Base-by-base conservation (phyloP, 805 yeast genomes). In the Yarrowia sp. region DNA sequence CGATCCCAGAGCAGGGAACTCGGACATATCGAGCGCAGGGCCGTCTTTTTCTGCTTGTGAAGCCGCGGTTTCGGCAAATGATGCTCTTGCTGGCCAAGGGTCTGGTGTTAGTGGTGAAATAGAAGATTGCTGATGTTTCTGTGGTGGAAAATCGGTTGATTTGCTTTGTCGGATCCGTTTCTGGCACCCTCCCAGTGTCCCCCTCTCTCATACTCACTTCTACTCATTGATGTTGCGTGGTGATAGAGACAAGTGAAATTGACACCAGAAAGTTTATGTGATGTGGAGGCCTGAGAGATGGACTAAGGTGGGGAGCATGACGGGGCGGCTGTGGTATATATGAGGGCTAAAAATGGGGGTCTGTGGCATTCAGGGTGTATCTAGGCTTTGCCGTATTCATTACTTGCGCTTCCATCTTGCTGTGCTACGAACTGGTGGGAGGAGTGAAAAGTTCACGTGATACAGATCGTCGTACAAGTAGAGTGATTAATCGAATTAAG, bases 1-100 rank as follows among this genome's bases (percentile, higher is more conserved):
- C 3, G 72, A 65, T 34, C 73, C 73, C 47, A 73, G 64, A 3
- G 75, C 74, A 13, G 75, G 75, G 64, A 73, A 73, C 34, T 73
- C 74, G 12, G 71, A 66, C 60, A 71, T 52, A 43, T 73, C 73
- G 36, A 72, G 61, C 4, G 73, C 44, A 7, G 69, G 64, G 2
- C 64, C 64, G 24, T 58, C 64, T 33, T 43, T 42, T 20, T 58
- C 64, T n/a, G 64, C 64, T 19, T 58, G 64, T 58, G 64, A 42
- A 2, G 64, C 64, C 12, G 64, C 64, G 5, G 64, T 58, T 33
- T 58, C 64, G 39, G 64, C 64, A 17, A 58, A 58, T 14, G 64
- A 58, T 43, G 64, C 64, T 43, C 64, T 58, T 58, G 64, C 64
- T 42, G 64, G 64, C 64, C 64, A 58, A 30, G 64, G 64, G 64